Evolutionary conservation across 106 monocot species (phyloP).

Genomic region (Phalaenopsis equestris): DNA sequence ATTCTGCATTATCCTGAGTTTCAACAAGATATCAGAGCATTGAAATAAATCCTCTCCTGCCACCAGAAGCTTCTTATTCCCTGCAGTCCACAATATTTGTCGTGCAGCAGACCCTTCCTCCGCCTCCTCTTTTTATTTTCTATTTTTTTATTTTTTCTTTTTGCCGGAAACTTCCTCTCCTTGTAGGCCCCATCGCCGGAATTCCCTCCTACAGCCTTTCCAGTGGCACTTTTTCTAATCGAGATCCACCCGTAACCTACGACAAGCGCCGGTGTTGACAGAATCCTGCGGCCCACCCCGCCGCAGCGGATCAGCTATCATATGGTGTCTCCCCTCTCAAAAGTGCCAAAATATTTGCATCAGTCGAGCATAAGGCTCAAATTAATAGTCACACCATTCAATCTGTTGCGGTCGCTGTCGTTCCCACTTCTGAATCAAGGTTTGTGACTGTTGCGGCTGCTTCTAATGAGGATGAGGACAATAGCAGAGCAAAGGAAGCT

Average conservation of each 20-base stretch:
- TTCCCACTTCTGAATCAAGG: slow-evolving; percentile 15
- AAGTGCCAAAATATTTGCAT: slow-evolving; percentile 57
- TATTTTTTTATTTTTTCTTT: too few species aligned
- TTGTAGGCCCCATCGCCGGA: too few species aligned
- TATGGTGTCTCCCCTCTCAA: slow-evolving; percentile 4
- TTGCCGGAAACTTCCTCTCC: too few species aligned
- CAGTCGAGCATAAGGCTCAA: slow-evolving; percentile 64
- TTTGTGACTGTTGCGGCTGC: neutral
- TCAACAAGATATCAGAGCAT: too few species aligned
- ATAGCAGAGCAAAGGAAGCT: slow-evolving; percentile 23
- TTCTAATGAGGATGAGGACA: slow-evolving; percentile 40
- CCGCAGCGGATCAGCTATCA: neutral
- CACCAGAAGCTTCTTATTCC: too few species aligned
- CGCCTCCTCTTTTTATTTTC: too few species aligned
- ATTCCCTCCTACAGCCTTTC: too few species aligned
- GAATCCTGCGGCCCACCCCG: slow-evolving; percentile 2
- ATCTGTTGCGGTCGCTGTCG: slow-evolving; percentile 20
- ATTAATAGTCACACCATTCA: slow-evolving; percentile 61
- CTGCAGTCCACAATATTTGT: too few species aligned
- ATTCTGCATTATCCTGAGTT: too few species aligned
- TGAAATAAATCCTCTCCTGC: too few species aligned
- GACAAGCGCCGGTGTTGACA: slow-evolving; percentile 57
- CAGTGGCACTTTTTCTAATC: too few species aligned
- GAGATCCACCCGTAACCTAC: slow-evolving; percentile 34
- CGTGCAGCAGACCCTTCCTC: too few species aligned